phyloP scores from a whole-genome alignment of 495 filamentous ascomycete species.

The Neurospora intermedia region DNA sequence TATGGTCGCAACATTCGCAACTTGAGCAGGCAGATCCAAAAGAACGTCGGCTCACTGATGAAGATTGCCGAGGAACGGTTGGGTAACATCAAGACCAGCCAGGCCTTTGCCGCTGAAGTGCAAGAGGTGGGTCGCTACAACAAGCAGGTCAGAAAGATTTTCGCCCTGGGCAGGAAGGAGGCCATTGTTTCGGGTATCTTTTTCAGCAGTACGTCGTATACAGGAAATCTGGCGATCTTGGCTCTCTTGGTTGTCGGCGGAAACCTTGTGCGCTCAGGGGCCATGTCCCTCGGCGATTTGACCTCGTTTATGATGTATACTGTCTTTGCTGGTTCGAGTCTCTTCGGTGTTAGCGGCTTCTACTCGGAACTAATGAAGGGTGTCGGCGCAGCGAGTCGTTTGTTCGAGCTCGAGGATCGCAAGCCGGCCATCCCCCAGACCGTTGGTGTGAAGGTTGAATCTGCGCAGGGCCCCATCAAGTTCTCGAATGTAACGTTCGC shows the following conservation, averaged over 20 bases:
- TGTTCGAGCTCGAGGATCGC: conserved; percentile 94
- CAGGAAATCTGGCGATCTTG: conserved; percentile 92
- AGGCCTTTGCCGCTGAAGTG: conserved; percentile 88
- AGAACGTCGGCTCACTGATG: conserved; percentile 78
- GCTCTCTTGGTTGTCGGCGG: conserved; percentile 78
- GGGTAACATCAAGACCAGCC: conserved; percentile 89
- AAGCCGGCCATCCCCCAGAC: conserved; percentile 79
- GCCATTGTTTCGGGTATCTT: conserved; percentile 84
- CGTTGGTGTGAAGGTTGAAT: conserved; percentile 60
- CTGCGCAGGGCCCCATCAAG: conserved; percentile 75
- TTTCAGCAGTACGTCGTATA: conserved; percentile 64
- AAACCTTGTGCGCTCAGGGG: conserved; percentile 73
- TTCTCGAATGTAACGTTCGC: conserved; percentile 79
- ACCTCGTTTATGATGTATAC: conserved; percentile 99
- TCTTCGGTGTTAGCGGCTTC: conserved; percentile 90
- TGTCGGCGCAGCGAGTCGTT: conserved; percentile 83
- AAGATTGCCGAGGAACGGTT: conserved; percentile 95
- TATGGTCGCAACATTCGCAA: conserved; percentile 82
- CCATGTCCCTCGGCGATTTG: conserved; percentile 82
- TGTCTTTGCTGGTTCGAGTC: conserved; percentile 78
- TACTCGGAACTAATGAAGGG: conserved; percentile 99
- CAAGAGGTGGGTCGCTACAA: conserved; percentile 87
- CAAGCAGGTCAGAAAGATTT: conserved; percentile 81
- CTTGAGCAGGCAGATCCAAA: conserved; percentile 81
- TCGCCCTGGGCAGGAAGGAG: conserved; percentile 73